These are phyloP conservation scores for Sphaerulina vaccinii DNA, from an alignment of 2,329 filamentous ascomycete genomes.

Conservation along the genomic window DNA sequence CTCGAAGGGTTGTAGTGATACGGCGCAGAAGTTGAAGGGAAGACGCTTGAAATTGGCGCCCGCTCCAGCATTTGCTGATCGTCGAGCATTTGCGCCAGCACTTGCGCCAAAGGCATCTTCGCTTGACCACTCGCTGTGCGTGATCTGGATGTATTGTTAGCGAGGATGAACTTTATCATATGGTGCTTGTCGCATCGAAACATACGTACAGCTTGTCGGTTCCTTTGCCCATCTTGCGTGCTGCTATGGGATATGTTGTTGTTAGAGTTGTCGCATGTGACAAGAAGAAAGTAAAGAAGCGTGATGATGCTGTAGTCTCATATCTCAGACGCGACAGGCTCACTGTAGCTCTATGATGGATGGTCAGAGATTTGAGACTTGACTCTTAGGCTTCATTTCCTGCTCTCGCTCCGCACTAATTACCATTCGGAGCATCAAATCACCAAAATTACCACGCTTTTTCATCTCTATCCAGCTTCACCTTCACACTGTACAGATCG, in stretches of 20 bases:
- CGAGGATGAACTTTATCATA: background rate
- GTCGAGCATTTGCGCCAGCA: conserved; percentile 64
- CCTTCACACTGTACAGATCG: too few relatives aligned
- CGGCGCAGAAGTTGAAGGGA: conserved; percentile 97
- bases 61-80: conserved; percentile 50
- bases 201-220: conserved; percentile 44
- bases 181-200: conserved; percentile 22
- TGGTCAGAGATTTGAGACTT: too few relatives aligned
- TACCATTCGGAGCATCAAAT: too few relatives aligned
- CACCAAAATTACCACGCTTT: too few relatives aligned
- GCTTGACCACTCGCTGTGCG: conserved; percentile 96
- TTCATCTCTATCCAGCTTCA: too few relatives aligned
- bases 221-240: conserved; percentile 27
- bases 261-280: conserved; percentile 7
- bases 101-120: conserved; percentile 84
- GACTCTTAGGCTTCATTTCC: too few relatives aligned
- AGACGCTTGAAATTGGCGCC: conserved; percentile 77
- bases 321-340: too few relatives aligned
- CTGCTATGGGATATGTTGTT: background rate
- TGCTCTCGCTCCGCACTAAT: too few relatives aligned
- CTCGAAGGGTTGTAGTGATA: conserved; percentile 90
- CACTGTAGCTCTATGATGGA: too few relatives aligned
- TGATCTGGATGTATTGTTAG: conserved; percentile 60
- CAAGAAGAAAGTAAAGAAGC: too few relatives aligned
- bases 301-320: too few relatives aligned